These are phyloP conservation scores for Westerdykella sp. DNA, from an alignment of 2,329 filamentous ascomycete species.

Conservation along the genomic window DNA sequence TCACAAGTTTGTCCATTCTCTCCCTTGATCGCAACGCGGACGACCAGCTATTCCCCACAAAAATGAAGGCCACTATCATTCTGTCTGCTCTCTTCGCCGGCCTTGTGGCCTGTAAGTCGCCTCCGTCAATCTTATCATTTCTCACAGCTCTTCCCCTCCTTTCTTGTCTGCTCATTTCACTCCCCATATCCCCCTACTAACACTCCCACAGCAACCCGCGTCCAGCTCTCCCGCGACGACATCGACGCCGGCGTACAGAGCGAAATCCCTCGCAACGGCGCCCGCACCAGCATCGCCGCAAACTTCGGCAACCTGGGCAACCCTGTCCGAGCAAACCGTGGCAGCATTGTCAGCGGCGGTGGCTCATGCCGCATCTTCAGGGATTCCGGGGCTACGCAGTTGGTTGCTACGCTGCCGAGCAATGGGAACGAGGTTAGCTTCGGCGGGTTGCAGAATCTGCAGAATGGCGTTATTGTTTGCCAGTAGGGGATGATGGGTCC, in stretches of 20 bases:
- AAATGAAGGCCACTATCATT: constrained; percentile 11
- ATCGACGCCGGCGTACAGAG: constrained; percentile 10
- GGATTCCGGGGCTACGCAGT: constrained; percentile 4
- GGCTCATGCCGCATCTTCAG: constrained; percentile 9
- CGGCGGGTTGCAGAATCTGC: constrained; percentile 1
- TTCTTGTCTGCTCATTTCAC: neutral
- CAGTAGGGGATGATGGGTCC: neutral
- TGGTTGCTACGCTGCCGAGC: constrained; percentile 6
- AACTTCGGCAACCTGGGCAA: constrained; percentile 6
- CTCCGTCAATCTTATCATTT: constrained; percentile 1
- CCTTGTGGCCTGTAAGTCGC: constrained; percentile 5
- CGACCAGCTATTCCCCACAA: neutral
- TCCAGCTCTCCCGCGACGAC: constrained; percentile 10
- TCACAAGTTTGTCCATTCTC: too few relatives aligned
- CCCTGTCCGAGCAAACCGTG: constrained; percentile 7
- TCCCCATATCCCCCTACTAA: neutral
- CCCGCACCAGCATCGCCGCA: neutral
- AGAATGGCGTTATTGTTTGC: constrained; percentile 11
- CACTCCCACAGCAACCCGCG: constrained; percentile 5
- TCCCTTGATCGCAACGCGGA: neutral
- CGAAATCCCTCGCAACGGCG: constrained; percentile 8
- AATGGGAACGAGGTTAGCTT: constrained; percentile 4
- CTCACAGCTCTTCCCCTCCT: constrained; percentile 2
- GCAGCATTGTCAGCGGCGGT: constrained; percentile 3
- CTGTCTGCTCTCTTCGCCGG: constrained; percentile 10